Evolutionary conservation across 208 protist genomes (phyloP).

Genomic region (Acanthamoeba royreba): DNA sequence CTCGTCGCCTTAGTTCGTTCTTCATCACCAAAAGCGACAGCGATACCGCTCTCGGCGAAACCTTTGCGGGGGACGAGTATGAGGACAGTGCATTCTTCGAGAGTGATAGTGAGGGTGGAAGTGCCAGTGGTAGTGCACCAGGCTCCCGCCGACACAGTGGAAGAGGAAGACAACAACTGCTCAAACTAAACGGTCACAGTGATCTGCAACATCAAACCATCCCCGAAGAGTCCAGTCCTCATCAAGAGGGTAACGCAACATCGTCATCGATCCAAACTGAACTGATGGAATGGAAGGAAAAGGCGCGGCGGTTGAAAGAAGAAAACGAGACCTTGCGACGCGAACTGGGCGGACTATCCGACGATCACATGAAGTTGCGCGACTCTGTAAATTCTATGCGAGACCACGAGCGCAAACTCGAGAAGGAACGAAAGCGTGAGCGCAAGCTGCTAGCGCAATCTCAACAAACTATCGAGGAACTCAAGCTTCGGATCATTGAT

Average conservation of each 20-base stretch:
- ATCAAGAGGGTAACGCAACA: background rate
- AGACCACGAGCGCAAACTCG: background rate
- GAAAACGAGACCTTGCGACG: background rate
- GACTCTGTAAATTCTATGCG: background rate
- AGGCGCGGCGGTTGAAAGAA: background rate
- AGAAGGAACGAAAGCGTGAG: conserved; percentile 26
- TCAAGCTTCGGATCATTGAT: conserved; percentile 6
- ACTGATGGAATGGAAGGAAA: background rate
- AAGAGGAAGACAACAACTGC: background rate
- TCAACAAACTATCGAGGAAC: background rate
- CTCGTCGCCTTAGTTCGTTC: background rate
- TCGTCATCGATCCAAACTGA: background rate
- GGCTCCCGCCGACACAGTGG: background rate
- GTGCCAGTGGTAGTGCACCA: background rate
- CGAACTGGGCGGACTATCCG: background rate
- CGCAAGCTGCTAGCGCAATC: conserved; percentile 5
- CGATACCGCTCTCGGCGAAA: background rate
- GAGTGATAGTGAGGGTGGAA: background rate
- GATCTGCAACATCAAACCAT: background rate
- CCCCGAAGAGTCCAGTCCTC: background rate
- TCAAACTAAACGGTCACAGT: too few species aligned
- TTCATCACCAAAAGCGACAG: background rate
- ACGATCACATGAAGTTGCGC: background rate
- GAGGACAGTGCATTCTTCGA: background rate
- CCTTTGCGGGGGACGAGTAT: background rate